Evolutionary conservation across 2,329 filamentous ascomycete species (phyloP).

Genomic region (Tympanopsis confertula): DNA sequence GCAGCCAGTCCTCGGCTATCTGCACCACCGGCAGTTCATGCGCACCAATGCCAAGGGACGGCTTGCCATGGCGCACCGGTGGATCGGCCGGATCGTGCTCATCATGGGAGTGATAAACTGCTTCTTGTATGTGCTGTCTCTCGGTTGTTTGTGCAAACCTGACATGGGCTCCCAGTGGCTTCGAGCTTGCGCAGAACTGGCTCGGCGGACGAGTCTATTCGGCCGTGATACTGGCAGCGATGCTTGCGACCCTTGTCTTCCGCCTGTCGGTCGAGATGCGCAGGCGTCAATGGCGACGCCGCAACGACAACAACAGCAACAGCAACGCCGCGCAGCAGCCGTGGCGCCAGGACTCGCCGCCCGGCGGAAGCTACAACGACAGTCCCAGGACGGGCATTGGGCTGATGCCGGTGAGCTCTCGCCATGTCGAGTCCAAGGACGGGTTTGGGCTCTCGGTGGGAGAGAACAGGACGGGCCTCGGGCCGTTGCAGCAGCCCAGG

Average conservation of each 20-base stretch:
- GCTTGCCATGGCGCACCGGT: slow-evolving; percentile 40
- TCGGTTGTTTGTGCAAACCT: background rate
- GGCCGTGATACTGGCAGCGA: background rate
- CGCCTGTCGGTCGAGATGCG: background rate
- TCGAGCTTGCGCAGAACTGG: background rate
- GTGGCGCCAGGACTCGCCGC: background rate
- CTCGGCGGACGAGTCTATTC: background rate
- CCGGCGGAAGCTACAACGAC: background rate
- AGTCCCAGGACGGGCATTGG: background rate
- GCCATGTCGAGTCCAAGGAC: background rate
- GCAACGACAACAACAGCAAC: background rate
- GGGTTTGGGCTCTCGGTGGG: background rate
- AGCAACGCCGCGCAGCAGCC: background rate
- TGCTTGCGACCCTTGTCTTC: background rate
- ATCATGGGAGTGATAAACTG: slow-evolving; percentile 41
- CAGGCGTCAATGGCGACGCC: background rate
- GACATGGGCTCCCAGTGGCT: background rate
- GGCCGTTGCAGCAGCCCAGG: background rate
- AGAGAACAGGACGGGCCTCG: background rate
- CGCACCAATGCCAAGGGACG: slow-evolving; percentile 34
- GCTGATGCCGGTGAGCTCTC: background rate
- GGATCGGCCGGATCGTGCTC: slow-evolving; percentile 42
- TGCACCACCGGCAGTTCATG: slow-evolving; percentile 42
- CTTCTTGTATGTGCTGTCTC: slow-evolving; percentile 32
- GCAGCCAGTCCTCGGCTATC: slow-evolving; percentile 40